A percentile compares a stretch with the other conserved stretches of the same genome.
Conservation (phyloP, 495 filamentous ascomycete species). For the Daldinia grandis region DNA sequence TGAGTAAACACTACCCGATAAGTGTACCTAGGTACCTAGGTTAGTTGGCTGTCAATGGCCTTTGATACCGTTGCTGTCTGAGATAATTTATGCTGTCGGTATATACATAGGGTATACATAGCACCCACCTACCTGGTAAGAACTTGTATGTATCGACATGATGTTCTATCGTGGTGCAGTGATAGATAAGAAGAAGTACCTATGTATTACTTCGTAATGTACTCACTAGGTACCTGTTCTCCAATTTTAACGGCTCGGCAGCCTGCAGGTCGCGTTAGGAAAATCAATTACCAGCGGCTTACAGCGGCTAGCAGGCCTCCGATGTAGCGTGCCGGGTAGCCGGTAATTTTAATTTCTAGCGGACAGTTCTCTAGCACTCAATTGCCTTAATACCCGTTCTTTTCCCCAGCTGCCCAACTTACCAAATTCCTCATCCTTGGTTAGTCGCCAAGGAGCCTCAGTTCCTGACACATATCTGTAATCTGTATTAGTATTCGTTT, state of each 20-base stretch:
- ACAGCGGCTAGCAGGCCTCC: conserved; percentile 1
- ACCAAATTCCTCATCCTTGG: background rate
- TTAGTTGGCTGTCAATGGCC: too few species aligned
- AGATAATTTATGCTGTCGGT: too few species aligned
- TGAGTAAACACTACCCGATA: too few species aligned
- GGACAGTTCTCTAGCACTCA: background rate
- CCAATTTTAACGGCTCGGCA: background rate
- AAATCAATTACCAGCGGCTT: background rate
- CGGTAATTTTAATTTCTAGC: background rate
- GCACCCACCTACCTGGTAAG: too few species aligned
- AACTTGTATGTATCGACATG: background rate
- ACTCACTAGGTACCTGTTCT: background rate
- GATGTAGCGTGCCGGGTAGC: conserved; percentile 10
- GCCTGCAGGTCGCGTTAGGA: background rate
- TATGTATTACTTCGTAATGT: background rate
- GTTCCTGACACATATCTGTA: conserved; percentile 28
- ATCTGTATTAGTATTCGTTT: conserved; percentile 28
- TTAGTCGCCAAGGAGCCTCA: conserved; percentile 3
- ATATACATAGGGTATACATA: too few species aligned
- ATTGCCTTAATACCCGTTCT: background rate
- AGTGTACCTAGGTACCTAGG: too few species aligned
- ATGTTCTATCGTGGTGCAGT: background rate
- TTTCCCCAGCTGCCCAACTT: background rate
- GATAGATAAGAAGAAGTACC: background rate
- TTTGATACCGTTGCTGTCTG: too few species aligned